Evolutionary conservation across 148 eudicot species (phyloP), one percentile per base, ranked within the genome.

Genomic region (Nepenthes gracilis): DNA sequence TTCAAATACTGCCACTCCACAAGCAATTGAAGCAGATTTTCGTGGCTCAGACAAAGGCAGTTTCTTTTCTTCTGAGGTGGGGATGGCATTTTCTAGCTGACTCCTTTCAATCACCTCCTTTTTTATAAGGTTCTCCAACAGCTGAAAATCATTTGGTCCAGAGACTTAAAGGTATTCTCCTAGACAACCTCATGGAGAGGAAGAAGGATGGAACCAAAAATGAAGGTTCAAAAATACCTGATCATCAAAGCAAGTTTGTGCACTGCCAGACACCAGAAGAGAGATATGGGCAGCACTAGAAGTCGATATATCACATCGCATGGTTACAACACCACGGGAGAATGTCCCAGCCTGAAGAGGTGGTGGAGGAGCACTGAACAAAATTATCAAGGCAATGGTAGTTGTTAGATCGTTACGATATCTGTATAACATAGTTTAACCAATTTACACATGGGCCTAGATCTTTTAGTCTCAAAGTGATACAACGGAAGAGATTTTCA

Each of bases 191-290:
- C 36, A 15, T 54, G 45, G 12, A 63, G 11, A 23, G 35, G n/a
- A 33, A 52, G 15, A 13, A 11, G 14, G 11, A 14, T 9, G 37
- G 11, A 32, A 36, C 6, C 33, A 32, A 54, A 2, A n/a, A 54
- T 13, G 58, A 36, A 2, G 11, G 6, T 5, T 33, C 36, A 1
- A 2, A n/a, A 61, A 69, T 67, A 88, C 98, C 95, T 80, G 98
- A 71, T 92, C 93, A 72, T 88, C 96, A 81, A 88, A 93, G 69
- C 98, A 93, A n/a, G 96, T 88, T 66, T 93, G 88, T 35, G 96
- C 95, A 72, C 98, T 93, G 23, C 98, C 98, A 1, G 96, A 93
- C 7, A 93, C 91, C 68, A 93, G 72, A 60, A 93, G 89, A 57
- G 98, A 88, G 60, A 93, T 82, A 68, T 93, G 94, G 57, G 98